Evolutionary conservation across 1,139 yeast species (phyloP), one percentile per base, ranked within the genome.

Genomic region (Hyphopichia buzzinii): DNA sequence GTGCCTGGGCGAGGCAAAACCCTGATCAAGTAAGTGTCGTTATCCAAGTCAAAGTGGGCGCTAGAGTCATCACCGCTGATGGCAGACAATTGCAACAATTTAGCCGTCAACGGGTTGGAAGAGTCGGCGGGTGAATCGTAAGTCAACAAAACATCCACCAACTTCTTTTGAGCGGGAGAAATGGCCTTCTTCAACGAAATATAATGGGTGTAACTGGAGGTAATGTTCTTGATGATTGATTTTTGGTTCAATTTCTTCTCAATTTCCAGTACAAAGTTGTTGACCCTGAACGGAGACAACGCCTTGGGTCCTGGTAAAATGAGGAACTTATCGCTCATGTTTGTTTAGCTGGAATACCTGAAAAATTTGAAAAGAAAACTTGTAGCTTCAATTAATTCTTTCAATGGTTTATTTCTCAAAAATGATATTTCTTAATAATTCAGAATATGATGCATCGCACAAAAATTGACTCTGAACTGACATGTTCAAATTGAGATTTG

Each of bases 1-100:
- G 98, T 92, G 41, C 98, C 98, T 8, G 92, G 73, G 61, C 98
- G 80, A 32, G 99, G 98, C 40, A 90, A 73, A 38, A 94, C 74
- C 57, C 95, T 76, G 36, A 92, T 65, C 49, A 89, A 66, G 44
- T 78, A 76, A 26, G 79, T 64, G 54, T 81, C 79, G 13, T 68
- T 64, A 28, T 69, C 80, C 38, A 76, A 57, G 8, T 44, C 38
- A 19, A 50, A 42, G 24, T 44, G 38, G 7, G 41, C 23, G 10
- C 39, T 45, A 38, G 53, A 30, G 22, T 69, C 64, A 16, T 71
- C 63, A 28, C 72, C 68, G 24, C 53, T 48, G 17, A 54, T 43
- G 15, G 55, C 40, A 10, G 67, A 48, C 32, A 55, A 45, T 8
- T 50, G 40, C 30, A 69, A 61, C 46, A 90, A 67, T 34, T 72